Evolutionary conservation across 2,329 filamentous ascomycete genomes (phyloP), one percentile per base, ranked within the genome.

Genomic region (Hypoxylon rubiginosum): DNA sequence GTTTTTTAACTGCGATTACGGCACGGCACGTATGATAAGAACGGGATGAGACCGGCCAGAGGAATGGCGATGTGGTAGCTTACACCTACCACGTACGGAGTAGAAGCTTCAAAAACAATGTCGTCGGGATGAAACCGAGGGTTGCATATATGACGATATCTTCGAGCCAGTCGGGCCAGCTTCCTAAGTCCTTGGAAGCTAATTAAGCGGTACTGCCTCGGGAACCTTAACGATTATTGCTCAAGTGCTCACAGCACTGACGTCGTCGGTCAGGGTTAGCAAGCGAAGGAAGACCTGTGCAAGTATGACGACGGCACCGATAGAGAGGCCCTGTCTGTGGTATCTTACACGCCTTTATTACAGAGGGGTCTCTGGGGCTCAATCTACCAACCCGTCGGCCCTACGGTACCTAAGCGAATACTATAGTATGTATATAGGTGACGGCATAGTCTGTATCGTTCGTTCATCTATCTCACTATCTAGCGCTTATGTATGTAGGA

Each of bases 81-180:
- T 24, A 67, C 48, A 58, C 48, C 59, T 39, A 52, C 55, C 50
- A 58, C 59, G 36, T 58, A 64, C 57, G 45, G 58, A 61, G 56
- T 57, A 64, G 56, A 62, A 60, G 34, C 41, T 64, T 62, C 59
- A 66, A 61, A 43, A 68, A 65, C 51, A 68, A 65, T 58, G 58
- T 62, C 48, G 62, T 69, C 64, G 68, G 68, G 58, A 71, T 71
- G 71, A 72, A 71, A 71, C 69, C 66, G 61, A 67, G 54, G 65
- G 68, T 72, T 71, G 69, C 71, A 73, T 70, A 51, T 68, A 73
- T 72, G 71, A 73, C 71, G 71, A 68, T 70, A 64, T 70, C 56
- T 63, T 66, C 62, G 59, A 71, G 66, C 70, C 68, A 71, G 70
- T 69, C 64, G 69, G 69, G 64, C 64, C 64, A 68, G 57, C 62